Percentiles rank a stretch among this genome's conserved stretches.
These are phyloP conservation scores for Solanum arcanum DNA, from an alignment of 257 asterid genomes.

Conservation along the genomic window DNA sequence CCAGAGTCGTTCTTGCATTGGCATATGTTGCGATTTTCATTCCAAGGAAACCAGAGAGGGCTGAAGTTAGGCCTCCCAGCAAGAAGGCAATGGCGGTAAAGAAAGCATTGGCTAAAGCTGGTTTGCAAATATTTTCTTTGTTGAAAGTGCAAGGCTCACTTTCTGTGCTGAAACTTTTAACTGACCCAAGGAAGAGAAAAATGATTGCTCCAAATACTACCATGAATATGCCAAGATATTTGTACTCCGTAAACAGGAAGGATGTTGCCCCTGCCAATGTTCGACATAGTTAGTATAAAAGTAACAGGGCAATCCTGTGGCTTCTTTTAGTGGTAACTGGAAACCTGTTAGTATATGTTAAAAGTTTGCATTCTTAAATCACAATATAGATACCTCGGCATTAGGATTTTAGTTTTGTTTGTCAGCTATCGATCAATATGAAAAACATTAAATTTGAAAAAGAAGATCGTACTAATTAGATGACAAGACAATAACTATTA, in stretches of 20 bases:
- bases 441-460: neutral
- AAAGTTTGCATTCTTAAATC: neutral
- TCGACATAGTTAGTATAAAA: neutral
- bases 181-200: constrained; percentile 45
- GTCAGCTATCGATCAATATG: neutral
- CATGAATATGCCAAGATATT: constrained; percentile 44
- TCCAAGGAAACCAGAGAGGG: constrained; percentile 42
- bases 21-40: constrained; percentile 49
- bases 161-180: constrained; percentile 36
- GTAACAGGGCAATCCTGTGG: neutral
- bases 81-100: constrained; percentile 33
- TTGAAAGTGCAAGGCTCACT: constrained; percentile 36
- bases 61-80: constrained; percentile 40
- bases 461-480: neutral
- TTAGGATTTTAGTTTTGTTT: neutral
- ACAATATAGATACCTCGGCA: neutral
- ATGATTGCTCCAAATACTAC: constrained; percentile 29
- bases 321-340: neutral
- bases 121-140: constrained; percentile 27
- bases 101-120: constrained; percentile 37
- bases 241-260: constrained; percentile 36
- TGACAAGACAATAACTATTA: neutral
- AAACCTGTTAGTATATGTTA: neutral
- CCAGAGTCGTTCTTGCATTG: constrained; percentile 36
- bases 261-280: constrained; percentile 37